Evolutionary conservation across 2,329 filamentous ascomycete species (phyloP).

Genomic region (Blumeria graminis): DNA sequence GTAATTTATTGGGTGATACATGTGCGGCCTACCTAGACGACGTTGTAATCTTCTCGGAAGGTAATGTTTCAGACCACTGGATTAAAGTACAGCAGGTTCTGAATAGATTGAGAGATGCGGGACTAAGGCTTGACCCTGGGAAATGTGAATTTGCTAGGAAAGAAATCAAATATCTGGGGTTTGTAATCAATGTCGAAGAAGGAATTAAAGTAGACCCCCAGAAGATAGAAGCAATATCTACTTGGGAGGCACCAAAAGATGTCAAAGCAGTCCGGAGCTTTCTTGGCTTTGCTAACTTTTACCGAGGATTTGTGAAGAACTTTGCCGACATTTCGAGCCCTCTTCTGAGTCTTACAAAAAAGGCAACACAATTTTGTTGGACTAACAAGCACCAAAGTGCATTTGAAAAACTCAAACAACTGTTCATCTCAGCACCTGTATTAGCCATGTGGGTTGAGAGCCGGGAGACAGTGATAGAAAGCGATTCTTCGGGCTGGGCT

Average conservation of each 20-base stretch:
- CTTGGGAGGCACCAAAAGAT: neutral
- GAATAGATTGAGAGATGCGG: neutral
- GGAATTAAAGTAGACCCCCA: neutral
- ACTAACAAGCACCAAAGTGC: neutral
- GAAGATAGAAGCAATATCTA: neutral
- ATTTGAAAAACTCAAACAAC: neutral
- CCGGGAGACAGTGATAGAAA: neutral
- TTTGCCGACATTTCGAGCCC: neutral
- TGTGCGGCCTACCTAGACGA: too few species aligned
- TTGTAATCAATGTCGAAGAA: neutral
- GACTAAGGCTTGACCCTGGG: neutral
- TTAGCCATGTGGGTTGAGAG: neutral
- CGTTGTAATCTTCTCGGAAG: too few species aligned
- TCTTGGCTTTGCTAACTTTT: constrained; percentile 1
- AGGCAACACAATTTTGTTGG: neutral
- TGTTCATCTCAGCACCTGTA: neutral
- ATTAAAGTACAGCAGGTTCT: neutral
- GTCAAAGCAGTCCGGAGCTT: neutral
- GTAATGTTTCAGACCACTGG: too few species aligned
- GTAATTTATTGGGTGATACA: too few species aligned
- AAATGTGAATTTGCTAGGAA: neutral
- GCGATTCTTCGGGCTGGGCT: neutral
- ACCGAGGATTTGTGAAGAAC: neutral
- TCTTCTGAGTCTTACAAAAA: neutral
- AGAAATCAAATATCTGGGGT: neutral